Evolutionary conservation across 345 rosid species (phyloP).

Genomic region (Durio zibethinus): DNA sequence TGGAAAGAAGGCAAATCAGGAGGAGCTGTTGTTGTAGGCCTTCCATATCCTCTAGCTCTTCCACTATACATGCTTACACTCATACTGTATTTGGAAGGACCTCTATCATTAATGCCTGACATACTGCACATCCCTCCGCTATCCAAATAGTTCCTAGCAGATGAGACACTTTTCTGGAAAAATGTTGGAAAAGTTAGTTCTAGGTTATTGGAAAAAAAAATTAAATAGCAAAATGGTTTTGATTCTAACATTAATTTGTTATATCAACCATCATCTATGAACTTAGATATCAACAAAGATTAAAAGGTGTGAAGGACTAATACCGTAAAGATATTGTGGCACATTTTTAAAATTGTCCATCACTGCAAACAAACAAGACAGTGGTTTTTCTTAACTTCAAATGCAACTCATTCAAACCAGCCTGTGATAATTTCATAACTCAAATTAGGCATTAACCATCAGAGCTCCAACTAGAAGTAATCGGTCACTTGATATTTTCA

Average conservation of each 20-base stretch:
- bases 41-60: constrained; percentile 56
- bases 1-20: constrained; percentile 90
- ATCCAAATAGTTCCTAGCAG: constrained; percentile 52
- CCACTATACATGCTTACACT: constrained; percentile 73
- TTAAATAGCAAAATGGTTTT: background rate
- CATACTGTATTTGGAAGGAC: constrained; percentile 58
- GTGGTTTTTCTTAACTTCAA: background rate
- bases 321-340: constrained; percentile 77
- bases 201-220: too few relatives aligned
- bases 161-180: constrained; percentile 71
- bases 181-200: background rate
- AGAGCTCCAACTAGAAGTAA: background rate
- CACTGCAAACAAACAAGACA: constrained; percentile 40
- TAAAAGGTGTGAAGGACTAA: constrained; percentile 52
- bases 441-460: background rate
- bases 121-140: constrained; percentile 63
- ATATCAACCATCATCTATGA: background rate
- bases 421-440: background rate
- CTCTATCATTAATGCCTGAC: constrained; percentile 36
- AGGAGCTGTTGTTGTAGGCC: constrained; percentile 57
- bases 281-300: constrained; percentile 3
- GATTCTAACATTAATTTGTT: background rate
- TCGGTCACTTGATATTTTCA: background rate
- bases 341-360: constrained; percentile 78
- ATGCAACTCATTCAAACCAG: background rate